Conservation (phyloP, 1,139 yeast species). For the Candida pseudocylindracea region DNA sequence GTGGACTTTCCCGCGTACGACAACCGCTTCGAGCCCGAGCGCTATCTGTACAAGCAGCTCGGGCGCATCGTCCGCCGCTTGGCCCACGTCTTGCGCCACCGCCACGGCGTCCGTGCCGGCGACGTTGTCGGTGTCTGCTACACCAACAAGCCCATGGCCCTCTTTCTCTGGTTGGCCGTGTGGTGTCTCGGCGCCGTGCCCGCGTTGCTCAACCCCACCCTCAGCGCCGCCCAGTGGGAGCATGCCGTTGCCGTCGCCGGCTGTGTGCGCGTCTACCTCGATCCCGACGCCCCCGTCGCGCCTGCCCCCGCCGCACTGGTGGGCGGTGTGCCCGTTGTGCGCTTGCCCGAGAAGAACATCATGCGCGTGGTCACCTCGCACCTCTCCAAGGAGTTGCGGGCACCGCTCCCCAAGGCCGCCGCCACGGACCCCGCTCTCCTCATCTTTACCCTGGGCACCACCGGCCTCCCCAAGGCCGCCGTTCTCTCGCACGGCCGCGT, state of each 20-base stretch:
- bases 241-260: conserved; percentile 62
- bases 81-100: conserved; percentile 38
- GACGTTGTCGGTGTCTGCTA: conserved; percentile 62
- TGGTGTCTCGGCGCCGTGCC: conserved; percentile 91
- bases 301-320: conserved; percentile 29
- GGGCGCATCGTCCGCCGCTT: conserved; percentile 42
- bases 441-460: conserved; percentile 87
- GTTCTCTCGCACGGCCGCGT: conserved; percentile 77
- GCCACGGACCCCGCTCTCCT: conserved; percentile 39
- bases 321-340: conserved; percentile 18
- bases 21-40: conserved; percentile 33
- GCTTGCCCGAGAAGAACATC: conserved; percentile 25
- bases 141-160: conserved; percentile 66
- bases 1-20: conserved; percentile 21
- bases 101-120: conserved; percentile 40
- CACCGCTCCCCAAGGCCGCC: conserved; percentile 30
- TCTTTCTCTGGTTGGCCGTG: conserved; percentile 62
- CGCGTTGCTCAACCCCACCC: conserved; percentile 68
- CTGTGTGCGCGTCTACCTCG: conserved; percentile 49
- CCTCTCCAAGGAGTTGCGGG: conserved; percentile 19
- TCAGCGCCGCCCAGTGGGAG: conserved; percentile 47
- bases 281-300: conserved; percentile 39
- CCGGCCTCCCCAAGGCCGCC: conserved; percentile 91
- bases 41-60: conserved; percentile 44
- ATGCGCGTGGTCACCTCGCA: conserved; percentile 26